A percentile compares a stretch with the other conserved stretches of the same genome.
Conservation (phyloP, 139 green algal genomes). For the Chlamydomonas applanata region DNA sequence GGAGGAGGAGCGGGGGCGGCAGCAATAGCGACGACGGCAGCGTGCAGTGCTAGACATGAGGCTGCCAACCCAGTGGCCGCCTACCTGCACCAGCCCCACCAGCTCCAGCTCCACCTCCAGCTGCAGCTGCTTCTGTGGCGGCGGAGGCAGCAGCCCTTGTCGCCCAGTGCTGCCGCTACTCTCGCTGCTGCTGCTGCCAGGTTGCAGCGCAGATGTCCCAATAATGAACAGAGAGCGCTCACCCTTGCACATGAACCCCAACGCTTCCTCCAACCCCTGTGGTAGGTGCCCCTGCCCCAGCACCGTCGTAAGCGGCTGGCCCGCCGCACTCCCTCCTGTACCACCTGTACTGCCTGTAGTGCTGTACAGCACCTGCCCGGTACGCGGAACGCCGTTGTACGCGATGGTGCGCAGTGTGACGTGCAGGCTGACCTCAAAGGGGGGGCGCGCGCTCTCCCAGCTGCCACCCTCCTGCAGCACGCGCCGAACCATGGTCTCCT, state of each 20-base stretch:
- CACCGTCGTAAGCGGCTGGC: slow-evolving; percentile 30
- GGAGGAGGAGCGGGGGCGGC: no score
- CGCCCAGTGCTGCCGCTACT: background rate
- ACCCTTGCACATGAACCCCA: slow-evolving; percentile 48
- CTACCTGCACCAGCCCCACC: slow-evolving; percentile 55
- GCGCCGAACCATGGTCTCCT: no score
- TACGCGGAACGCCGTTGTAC: slow-evolving; percentile 36
- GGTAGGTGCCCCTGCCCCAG: slow-evolving; percentile 44
- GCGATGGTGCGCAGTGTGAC: slow-evolving; percentile 28
- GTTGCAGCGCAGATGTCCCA: slow-evolving; percentile 25
- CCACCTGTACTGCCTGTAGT: background rate
- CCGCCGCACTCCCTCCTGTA: background rate
- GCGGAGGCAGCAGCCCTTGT: slow-evolving; percentile 31
- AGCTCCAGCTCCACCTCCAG: slow-evolving; percentile 62
- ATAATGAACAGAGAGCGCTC: slow-evolving; percentile 52
- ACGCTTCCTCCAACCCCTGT: slow-evolving; percentile 46
- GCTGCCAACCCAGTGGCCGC: background rate
- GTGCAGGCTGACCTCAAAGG: slow-evolving; percentile 69
- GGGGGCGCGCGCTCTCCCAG: slow-evolving; percentile 77
- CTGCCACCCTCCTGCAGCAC: slow-evolving; percentile 44
- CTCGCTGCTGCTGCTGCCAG: background rate
- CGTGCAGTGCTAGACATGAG: background rate
- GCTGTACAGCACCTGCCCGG: slow-evolving; percentile 22
- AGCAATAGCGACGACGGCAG: no score
- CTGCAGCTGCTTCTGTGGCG: slow-evolving; percentile 26